Percentiles rank a stretch among this genome's conserved stretches.
phyloP scores from a whole-genome alignment of 768 basidiomycete genomes.

The Trametes cingulata region DNA sequence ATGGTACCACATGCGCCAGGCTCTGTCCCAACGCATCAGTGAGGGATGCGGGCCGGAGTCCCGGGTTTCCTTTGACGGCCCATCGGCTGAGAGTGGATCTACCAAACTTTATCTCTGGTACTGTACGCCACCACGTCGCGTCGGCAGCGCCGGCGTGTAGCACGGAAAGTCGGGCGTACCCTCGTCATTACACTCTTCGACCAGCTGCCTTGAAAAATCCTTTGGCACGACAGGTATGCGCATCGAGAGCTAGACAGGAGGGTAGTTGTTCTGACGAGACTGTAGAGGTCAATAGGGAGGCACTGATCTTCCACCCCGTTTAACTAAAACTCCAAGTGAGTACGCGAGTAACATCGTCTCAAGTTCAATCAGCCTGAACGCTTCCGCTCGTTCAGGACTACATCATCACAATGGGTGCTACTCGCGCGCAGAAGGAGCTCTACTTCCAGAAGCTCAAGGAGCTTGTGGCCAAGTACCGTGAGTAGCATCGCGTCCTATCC shows the following conservation, averaged over 20 bases:
- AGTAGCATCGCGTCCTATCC: constrained; percentile 37
- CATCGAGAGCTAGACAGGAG: not conserved
- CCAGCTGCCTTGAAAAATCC: constrained; percentile 91
- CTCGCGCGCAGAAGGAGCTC: constrained; percentile 83
- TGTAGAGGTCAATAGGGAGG: constrained; percentile 93
- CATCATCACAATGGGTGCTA: constrained; percentile 77
- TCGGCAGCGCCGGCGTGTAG: not conserved
- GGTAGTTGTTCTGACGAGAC: constrained; percentile 18
- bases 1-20: not conserved
- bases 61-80: not conserved
- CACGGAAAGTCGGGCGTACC: constrained; percentile 1
- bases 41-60: not conserved
- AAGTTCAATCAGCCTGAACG: not conserved
- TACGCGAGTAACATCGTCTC: not conserved
- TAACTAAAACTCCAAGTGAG: constrained; percentile 15
- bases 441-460: constrained; percentile 96
- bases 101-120: constrained; percentile 28
- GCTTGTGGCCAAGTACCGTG: constrained; percentile 87
- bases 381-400: constrained; percentile 1
- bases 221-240: constrained; percentile 78
- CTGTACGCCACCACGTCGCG: constrained; percentile 28
- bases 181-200: constrained; percentile 20
- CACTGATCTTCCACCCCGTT: constrained; percentile 41
- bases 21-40: not conserved
- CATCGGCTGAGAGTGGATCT: no score